Base-by-base conservation (phyloP, 1,284 basidiomycete genomes). In the Pseudozyma hubeiensis region DNA sequence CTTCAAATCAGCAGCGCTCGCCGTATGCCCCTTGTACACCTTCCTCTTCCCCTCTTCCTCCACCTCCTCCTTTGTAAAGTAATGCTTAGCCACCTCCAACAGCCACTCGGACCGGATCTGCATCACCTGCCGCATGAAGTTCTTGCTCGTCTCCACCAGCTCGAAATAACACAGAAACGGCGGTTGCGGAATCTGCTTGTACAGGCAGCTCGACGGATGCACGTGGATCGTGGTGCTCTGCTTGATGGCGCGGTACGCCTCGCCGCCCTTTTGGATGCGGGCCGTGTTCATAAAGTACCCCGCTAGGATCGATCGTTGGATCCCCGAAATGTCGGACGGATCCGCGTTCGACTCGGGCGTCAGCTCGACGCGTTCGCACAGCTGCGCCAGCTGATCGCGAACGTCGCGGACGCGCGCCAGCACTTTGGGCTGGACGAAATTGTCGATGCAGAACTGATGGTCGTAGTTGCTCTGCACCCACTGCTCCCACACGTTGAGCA, bases 381-480 rank as follows among this genome's bases (percentile, higher is more conserved):
- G 87, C 6, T 91, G 90, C 0, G 94, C 94, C 14, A 99, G 88
- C 85, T 99, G 97, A 85, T 99, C 97, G 31, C 88, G 84, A 75
- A 99, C 96, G 85, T 99, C 97, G 48, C 97, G 90, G 0, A 97
- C 96, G 29, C 97, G 89, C 74, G 90, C 91, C 13, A 99, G 86
- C 70, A 92, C 94, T 88, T 99, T 99, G 88, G 93, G 95, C 86
- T 99, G 97, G 54, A 99, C 86, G 86, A 96, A 99, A 82, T 99
- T 94, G 83, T 97, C 74, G 50, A 77, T 46, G 52, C 78, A 80
- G 19, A 76, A 83, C 45, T 49, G 58, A 46, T 67, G 64, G 55
- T 92, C 94, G 85, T 95, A 99, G 81, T 93, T 93, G 40, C 93
- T 93, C 79, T 99, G 95, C 30, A 93, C 93, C 95, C 96, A 99